phyloP scores from a whole-genome alignment of 2,329 filamentous ascomycete genomes.

The Parascedosporium putredinis region DNA sequence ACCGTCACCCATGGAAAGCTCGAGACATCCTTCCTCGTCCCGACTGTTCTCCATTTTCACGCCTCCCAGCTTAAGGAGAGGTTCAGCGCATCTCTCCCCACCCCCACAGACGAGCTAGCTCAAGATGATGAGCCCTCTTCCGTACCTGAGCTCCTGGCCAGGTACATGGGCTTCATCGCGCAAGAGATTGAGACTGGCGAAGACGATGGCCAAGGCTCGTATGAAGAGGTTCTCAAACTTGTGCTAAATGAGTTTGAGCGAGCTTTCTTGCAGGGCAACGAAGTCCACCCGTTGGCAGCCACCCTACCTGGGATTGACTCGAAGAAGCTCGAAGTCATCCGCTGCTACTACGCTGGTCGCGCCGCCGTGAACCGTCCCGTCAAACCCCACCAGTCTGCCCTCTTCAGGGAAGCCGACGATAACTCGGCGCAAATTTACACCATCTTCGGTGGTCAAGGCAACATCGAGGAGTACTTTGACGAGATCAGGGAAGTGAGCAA shows the following conservation, averaged over 20 bases:
- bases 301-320: slow-evolving; percentile 78
- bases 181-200: slow-evolving; percentile 85
- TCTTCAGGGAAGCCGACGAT: slow-evolving; percentile 80
- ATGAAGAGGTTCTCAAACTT: slow-evolving; percentile 85
- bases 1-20: slow-evolving; percentile 87
- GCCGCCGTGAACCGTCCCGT: slow-evolving; percentile 75
- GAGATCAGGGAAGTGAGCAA: slow-evolving; percentile 85
- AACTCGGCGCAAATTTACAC: slow-evolving; percentile 78
- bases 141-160: slow-evolving; percentile 78
- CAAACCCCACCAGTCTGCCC: slow-evolving; percentile 84
- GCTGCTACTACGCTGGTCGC: slow-evolving; percentile 85
- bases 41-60: slow-evolving; percentile 91
- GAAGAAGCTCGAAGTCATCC: slow-evolving; percentile 86
- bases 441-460: slow-evolving; percentile 94
- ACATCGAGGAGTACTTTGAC: slow-evolving; percentile 99
- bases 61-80: slow-evolving; percentile 88
- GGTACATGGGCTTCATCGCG: slow-evolving; percentile 86
- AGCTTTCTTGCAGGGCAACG: slow-evolving; percentile 87
- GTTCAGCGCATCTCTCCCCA: slow-evolving; percentile 75
- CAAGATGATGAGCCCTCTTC: slow-evolving; percentile 99
- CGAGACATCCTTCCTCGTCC: slow-evolving; percentile 91
- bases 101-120: slow-evolving; percentile 91
- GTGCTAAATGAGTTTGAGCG: slow-evolving; percentile 94
- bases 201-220: slow-evolving; percentile 78
- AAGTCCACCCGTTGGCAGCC: slow-evolving; percentile 84